Conservation (phyloP, 176 grass and related monocot genomes). For the Lolium multiflorum region DNA sequence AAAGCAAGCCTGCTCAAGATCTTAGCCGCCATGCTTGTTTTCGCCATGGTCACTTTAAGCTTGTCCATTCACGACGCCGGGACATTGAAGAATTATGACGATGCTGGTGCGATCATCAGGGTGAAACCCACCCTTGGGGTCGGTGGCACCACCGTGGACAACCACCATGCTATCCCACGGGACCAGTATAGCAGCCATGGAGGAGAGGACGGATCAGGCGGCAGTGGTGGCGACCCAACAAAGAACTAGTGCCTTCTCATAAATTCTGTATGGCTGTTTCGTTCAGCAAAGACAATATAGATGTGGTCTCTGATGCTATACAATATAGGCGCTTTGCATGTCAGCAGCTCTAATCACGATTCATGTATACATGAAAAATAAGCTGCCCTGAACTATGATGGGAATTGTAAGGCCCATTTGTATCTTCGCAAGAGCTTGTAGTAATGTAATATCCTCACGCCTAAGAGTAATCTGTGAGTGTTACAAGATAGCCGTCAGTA, state of each 20-base stretch:
- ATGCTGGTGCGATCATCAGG: not conserved
- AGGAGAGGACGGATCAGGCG: conserved; percentile 26
- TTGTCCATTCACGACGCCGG: not conserved
- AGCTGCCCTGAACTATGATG: not conserved
- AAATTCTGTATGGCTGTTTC: not conserved
- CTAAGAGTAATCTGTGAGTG: too few relatives aligned
- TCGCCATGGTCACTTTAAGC: not conserved
- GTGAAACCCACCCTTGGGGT: not conserved
- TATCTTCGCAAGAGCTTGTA: too few relatives aligned
- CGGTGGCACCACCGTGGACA: conserved; percentile 39
- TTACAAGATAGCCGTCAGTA: too few relatives aligned
- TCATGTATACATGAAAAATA: not conserved
- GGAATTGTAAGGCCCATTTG: not conserved
- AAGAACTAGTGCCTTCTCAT: conserved; percentile 32
- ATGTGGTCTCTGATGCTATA: not conserved
- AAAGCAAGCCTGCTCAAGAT: not conserved
- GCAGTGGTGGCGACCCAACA: conserved; percentile 30
- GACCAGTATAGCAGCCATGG: conserved; percentile 54
- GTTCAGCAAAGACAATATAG: not conserved
- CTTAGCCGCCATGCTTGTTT: conserved; percentile 15
- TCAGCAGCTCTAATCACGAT: not conserved
- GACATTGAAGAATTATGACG: not conserved
- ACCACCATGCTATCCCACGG: conserved; percentile 61
- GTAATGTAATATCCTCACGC: not conserved
- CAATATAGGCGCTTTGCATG: not conserved